Evolutionary conservation across 768 basidiomycete genomes (phyloP).

Genomic region (Phylloporus sp.): DNA sequence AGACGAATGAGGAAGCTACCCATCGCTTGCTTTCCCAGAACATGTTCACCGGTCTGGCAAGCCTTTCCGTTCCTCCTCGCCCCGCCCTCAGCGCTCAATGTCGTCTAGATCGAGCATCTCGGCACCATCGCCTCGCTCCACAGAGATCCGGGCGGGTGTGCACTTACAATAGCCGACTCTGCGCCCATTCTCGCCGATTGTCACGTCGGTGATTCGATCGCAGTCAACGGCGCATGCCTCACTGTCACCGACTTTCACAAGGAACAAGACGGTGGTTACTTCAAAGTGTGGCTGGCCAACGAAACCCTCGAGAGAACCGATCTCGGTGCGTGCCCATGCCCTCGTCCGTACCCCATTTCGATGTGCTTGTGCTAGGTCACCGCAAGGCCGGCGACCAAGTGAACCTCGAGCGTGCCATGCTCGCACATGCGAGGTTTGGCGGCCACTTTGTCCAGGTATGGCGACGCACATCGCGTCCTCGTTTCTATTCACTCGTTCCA

Average conservation of each 20-base stretch:
- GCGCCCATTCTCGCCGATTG: conserved; percentile 80
- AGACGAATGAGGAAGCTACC: not conserved
- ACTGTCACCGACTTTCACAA: conserved; percentile 84
- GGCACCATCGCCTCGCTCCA: conserved; percentile 66
- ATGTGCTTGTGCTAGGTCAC: conserved; percentile 50
- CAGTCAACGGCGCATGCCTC: conserved; percentile 82
- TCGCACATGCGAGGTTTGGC: conserved; percentile 84
- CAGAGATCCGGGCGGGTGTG: conserved; percentile 71
- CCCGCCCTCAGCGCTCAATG: conserved; percentile 5
- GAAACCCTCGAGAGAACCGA: conserved; percentile 91
- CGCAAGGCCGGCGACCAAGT: conserved; percentile 72
- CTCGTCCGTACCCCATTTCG: not conserved
- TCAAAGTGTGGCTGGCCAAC: conserved; percentile 93
- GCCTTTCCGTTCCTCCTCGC: conserved; percentile 18
- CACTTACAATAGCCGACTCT: conserved; percentile 68
- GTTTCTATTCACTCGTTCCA: conserved; percentile 26
- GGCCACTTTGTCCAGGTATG: conserved; percentile 96
- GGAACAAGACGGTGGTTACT: conserved; percentile 63
- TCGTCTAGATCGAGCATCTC: conserved; percentile 78
- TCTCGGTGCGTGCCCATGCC: conserved; percentile 54
- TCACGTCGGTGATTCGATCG: conserved; percentile 90
- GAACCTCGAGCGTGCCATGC: conserved; percentile 95
- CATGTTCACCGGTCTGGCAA: conserved; percentile 81
- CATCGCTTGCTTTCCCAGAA: not conserved
- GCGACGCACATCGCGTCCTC: not conserved